phyloP scores from a whole-genome alignment of 2,329 filamentous ascomycete species.

The Cladosporium colombiae region DNA sequence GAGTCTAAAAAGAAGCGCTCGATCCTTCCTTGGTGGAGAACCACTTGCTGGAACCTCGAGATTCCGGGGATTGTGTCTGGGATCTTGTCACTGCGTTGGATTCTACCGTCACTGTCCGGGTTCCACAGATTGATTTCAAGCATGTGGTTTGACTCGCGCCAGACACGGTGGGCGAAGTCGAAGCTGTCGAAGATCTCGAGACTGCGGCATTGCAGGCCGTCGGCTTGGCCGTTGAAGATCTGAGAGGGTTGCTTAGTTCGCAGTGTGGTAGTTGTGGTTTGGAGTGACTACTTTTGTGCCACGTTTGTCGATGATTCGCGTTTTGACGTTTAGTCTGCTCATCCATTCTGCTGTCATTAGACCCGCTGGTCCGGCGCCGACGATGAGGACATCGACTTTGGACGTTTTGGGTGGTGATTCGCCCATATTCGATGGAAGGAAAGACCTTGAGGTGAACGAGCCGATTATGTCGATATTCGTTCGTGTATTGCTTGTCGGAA shows the following conservation, averaged over 20 bases:
- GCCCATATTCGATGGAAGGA: neutral
- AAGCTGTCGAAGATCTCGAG: slow-evolving; percentile 59
- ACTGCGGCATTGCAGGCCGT: slow-evolving; percentile 44
- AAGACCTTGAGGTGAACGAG: neutral
- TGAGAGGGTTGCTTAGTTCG: slow-evolving; percentile 20
- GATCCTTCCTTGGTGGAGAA: slow-evolving; percentile 69
- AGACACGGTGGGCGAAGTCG: slow-evolving; percentile 61
- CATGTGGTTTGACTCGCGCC: slow-evolving; percentile 66
- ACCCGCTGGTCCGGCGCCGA: slow-evolving; percentile 28
- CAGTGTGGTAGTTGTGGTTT: too few relatives aligned
- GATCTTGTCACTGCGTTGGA: slow-evolving; percentile 60
- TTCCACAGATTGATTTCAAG: slow-evolving; percentile 61
- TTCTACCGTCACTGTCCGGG: slow-evolving; percentile 58
- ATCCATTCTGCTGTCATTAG: slow-evolving; percentile 47
- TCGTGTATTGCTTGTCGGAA: neutral
- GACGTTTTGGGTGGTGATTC: neutral
- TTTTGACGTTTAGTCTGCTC: slow-evolving; percentile 42
- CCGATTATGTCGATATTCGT: neutral
- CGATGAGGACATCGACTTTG: slow-evolving; percentile 33
- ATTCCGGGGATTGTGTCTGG: slow-evolving; percentile 61
- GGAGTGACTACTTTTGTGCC: slow-evolving; percentile 31
- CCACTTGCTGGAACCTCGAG: slow-evolving; percentile 65
- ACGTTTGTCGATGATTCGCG: slow-evolving; percentile 46
- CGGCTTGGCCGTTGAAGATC: slow-evolving; percentile 29
- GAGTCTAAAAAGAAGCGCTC: slow-evolving; percentile 52